These are phyloP conservation scores for Warburgia ugandensis DNA, from an alignment of 164 flowering plant species.

Conservation along the genomic window DNA sequence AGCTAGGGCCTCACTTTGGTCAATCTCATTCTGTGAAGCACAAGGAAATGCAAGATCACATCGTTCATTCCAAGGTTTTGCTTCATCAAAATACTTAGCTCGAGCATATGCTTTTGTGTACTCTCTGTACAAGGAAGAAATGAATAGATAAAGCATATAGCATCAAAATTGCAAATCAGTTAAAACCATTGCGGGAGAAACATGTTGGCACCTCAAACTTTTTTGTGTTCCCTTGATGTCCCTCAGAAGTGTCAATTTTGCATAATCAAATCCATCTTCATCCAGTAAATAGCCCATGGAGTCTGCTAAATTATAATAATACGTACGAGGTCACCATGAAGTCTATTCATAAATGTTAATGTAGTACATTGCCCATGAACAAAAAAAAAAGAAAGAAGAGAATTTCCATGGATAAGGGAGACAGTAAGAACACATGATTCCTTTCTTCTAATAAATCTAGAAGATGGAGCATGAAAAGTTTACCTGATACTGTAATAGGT, in stretches of 20 bases:
- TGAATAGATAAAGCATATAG: too few relatives aligned
- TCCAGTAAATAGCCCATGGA: constrained; percentile 97
- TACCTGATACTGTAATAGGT: constrained; percentile 91
- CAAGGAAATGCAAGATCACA: constrained; percentile 98
- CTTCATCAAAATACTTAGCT: constrained; percentile 89
- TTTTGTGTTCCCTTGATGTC: constrained; percentile 85
- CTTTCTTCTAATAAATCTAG: too few relatives aligned
- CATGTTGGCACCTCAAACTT: constrained; percentile 58
- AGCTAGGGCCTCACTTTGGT: constrained; percentile 87
- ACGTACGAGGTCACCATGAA: too few relatives aligned
- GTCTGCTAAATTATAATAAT: constrained; percentile 55
- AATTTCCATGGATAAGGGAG: not conserved
- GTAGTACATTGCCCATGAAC: too few relatives aligned
- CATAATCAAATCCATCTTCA: constrained; percentile 93
- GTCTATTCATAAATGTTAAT: too few relatives aligned
- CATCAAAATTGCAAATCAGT: not conserved
- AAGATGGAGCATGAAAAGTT: constrained; percentile 5
- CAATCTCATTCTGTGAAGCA: constrained; percentile 92
- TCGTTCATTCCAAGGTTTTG: constrained; percentile 96
- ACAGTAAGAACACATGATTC: not conserved
- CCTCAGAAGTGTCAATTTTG: constrained; percentile 75
- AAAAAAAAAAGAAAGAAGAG: too few relatives aligned
- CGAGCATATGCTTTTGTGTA: constrained; percentile 92
- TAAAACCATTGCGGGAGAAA: constrained; percentile 2
- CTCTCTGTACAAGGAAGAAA: constrained; percentile 45